Evolutionary conservation across 345 rosid genomes (phyloP).

Genomic region (Camelina hispida): DNA sequence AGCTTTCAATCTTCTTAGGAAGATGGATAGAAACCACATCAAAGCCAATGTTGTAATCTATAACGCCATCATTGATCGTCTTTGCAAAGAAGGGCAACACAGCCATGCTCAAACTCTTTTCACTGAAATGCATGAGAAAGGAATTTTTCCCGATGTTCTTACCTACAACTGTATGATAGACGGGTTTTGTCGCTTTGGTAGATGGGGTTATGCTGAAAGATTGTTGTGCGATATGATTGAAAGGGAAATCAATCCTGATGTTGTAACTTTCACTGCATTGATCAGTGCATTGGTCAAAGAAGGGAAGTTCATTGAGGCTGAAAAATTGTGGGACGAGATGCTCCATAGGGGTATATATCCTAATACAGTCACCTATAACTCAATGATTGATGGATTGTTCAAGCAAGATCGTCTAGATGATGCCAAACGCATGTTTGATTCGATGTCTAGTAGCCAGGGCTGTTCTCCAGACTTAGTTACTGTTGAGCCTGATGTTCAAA

Average conservation of each 20-base stretch:
- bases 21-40: constrained; percentile 10
- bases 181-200: neutral
- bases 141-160: fast-evolving
- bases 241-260: constrained; percentile 35
- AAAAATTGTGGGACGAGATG: neutral
- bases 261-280: neutral
- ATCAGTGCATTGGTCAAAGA: neutral
- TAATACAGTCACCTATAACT: neutral
- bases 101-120: neutral
- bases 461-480: too few species aligned
- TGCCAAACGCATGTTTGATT: neutral
- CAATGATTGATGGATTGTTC: neutral
- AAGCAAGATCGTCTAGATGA: constrained; percentile 6
- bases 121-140: neutral
- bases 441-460: too few species aligned
- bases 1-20: constrained; percentile 25
- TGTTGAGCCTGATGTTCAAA: neutral
- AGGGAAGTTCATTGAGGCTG: neutral
- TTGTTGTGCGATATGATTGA: constrained; percentile 12
- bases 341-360: neutral
- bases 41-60: neutral
- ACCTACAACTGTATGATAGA: constrained; percentile 8
- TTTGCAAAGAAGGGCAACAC: neutral
- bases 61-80: constrained; percentile 1
- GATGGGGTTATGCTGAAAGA: neutral